Base-by-base conservation (phyloP, 768 basidiomycete species). In the Nevesoporus exiguus region DNA sequence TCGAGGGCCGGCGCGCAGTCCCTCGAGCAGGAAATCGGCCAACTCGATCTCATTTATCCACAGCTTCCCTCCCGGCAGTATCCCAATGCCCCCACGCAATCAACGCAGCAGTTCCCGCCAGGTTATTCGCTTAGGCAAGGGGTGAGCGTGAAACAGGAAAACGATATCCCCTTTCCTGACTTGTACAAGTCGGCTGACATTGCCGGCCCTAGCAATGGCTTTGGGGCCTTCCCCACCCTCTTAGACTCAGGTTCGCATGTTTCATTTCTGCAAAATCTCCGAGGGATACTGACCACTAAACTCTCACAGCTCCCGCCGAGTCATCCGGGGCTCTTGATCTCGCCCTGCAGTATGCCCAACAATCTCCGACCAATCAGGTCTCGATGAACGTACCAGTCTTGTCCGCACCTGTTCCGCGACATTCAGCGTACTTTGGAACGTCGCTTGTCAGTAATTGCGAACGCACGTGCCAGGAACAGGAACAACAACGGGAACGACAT, bases 401-500 rank as follows among this genome's bases (percentile, higher is more conserved):
- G 21, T 64, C 69, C 24, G 69, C 69, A 41, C 69, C 69, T 52
- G 63, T 70, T 52, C 71, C 69, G 21, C 65, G 69, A 47, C 69
- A 71, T 60, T 68, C 68, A 36, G 51, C 65, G 0, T 70, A 71
- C 56, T 68, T 65, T 59, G 69, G 51, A 24, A 36, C 66, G 3
- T 72, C 69, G 34, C 52, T 70, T 10, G 58, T 71, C 60, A 59
- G 55, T 59, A 62, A 60, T 57, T 70, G 69, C 60, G 69, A 70
- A 53, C 69, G 69, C 67, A 72, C 69, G 65, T 70, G 71, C 51
- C 69, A 70, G 71, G 69, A 72, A 69, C 69, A 70, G 66, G 71
- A 70, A 72, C 70, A 61, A 10, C 66, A 70, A 25, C 68, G 66
- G 27, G 67, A 67, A 43, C 60, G 66, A 9, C 68, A 61, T 48